Percentiles rank a stretch among this genome's conserved stretches.
Conservation (phyloP, 192 early-diverging fungal species). For the Jimgerdemannia flammicorona region DNA sequence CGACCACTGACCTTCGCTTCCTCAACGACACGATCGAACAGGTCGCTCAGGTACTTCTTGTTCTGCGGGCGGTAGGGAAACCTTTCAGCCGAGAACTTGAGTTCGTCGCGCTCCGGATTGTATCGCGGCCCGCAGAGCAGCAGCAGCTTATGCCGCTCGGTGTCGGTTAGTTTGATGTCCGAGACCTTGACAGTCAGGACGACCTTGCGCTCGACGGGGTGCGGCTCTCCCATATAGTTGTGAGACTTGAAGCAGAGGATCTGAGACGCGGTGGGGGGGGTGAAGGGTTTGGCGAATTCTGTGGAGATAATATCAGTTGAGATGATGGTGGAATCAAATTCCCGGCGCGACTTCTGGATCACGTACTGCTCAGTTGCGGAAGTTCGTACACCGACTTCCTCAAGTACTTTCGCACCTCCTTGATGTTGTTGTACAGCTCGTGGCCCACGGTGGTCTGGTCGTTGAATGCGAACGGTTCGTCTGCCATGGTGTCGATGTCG, state of each 20-base stretch:
- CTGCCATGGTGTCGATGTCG: slow-evolving; percentile 40
- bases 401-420: slow-evolving; percentile 52
- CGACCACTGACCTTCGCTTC: slow-evolving; percentile 49
- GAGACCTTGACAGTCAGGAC: slow-evolving; percentile 45
- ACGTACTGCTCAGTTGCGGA: slow-evolving; percentile 54
- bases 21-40: slow-evolving; percentile 43
- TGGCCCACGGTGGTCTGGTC: slow-evolving; percentile 53
- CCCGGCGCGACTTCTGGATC: not conserved
- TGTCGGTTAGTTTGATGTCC: slow-evolving; percentile 38
- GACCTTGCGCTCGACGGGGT: slow-evolving; percentile 47
- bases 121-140: slow-evolving; percentile 57
- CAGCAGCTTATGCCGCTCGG: slow-evolving; percentile 55
- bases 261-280: slow-evolving; percentile 36
- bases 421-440: slow-evolving; percentile 41
- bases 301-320: not conserved
- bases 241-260: slow-evolving; percentile 49
- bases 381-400: slow-evolving; percentile 54
- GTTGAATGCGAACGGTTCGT: slow-evolving; percentile 45
- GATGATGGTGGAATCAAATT: not conserved
- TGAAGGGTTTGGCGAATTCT: slow-evolving; percentile 53
- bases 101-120: slow-evolving; percentile 50
- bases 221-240: slow-evolving; percentile 47
- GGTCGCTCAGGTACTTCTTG: slow-evolving; percentile 52
- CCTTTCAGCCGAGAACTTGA: slow-evolving; percentile 54
- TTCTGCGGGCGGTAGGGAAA: slow-evolving; percentile 51